Base-by-base conservation (phyloP, 2,329 filamentous ascomycete species). In the Albophoma yamanashiensis region DNA sequence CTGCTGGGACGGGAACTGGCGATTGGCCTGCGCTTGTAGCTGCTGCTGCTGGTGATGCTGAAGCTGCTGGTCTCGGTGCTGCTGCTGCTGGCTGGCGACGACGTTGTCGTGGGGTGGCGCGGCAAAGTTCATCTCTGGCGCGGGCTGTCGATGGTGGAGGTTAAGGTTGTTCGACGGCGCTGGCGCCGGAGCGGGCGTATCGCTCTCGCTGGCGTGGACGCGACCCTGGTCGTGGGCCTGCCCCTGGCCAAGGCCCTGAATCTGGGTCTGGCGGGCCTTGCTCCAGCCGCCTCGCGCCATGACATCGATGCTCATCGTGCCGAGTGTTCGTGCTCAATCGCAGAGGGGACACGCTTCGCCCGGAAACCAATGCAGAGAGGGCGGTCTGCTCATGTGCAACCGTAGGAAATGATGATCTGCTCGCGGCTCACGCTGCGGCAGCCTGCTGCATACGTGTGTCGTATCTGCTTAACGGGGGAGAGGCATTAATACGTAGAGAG, bases 81-180 rank as follows among this genome's bases (percentile, higher is more conserved):
- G 27, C 27, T 31, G 27, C 47, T 52, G 50, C 17, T 40, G 55
- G 27, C 38, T n/a, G 34, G 22, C 55, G 55, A 42, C 38, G 55
- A 25, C 27, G 55, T 40, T 57, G 55, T 58, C 58, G 69, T 65
- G 62, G 64, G 63, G 65, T 63, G 69, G 66, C 62, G 69, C 62
- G 63, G 64, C 68, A 68, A 72, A 70, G 69, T 65, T 72, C 70
- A 72, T 72, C 63, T 70, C 67, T 50, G 58, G 55, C 55, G 58
- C 57, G 55, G 58, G 58, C 57, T 62, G 58, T 22, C 57, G 55
- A 57, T 57, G 38, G 36, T 42, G 38, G 40, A 43, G 40, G 38
- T 42, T 11, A 43, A 42, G 38, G 55, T 27, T 27, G 50, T 15
- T 36, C 50, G 55, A 17, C 43, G 43, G 20, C 22, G 59, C 52